Percentiles rank a stretch among this genome's conserved stretches.
Conservation (phyloP, 2,329 filamentous ascomycete genomes). For the Trichophyton rubrum region DNA sequence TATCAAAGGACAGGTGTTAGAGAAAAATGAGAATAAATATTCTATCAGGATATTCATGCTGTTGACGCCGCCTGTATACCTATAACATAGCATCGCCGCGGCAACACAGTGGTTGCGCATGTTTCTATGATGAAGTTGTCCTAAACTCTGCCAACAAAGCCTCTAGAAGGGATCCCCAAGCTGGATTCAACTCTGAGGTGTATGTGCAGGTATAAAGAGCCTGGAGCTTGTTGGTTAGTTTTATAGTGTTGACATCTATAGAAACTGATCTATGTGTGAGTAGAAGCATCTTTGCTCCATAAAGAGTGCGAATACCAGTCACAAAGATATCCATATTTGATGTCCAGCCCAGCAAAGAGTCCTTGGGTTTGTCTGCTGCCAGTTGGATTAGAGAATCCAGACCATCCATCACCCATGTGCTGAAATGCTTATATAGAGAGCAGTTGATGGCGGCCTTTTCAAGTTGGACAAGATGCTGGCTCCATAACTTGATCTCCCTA, state of each 20-base stretch:
- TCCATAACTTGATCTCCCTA: conserved; percentile 61
- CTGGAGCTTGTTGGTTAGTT: conserved; percentile 18
- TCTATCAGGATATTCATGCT: not conserved
- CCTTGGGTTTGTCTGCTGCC: conserved; percentile 29
- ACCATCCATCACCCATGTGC: conserved; percentile 24
- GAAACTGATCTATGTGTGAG: conserved; percentile 13
- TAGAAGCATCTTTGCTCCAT: conserved; percentile 25
- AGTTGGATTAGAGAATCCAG: conserved; percentile 19
- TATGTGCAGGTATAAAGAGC: conserved; percentile 13
- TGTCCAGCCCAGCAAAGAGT: conserved; percentile 61
- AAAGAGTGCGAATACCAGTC: conserved; percentile 29
- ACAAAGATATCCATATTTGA: conserved; percentile 55
- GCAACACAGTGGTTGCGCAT: not conserved
- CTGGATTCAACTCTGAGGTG: conserved; percentile 1
- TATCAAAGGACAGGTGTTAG: not conserved
- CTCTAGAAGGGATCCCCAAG: conserved; percentile 15
- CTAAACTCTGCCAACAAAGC: conserved; percentile 12
- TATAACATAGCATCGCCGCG: not conserved
- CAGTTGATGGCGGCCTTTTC: conserved; percentile 15
- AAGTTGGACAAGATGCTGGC: conserved; percentile 35
- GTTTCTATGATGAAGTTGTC: not conserved
- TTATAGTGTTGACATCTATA: conserved; percentile 12
- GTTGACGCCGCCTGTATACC: not conserved
- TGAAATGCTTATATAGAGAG: conserved; percentile 15
- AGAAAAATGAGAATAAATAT: not conserved